Conservation (phyloP, 2,329 filamentous ascomycete genomes). For the Colletotrichum eleusines region DNA sequence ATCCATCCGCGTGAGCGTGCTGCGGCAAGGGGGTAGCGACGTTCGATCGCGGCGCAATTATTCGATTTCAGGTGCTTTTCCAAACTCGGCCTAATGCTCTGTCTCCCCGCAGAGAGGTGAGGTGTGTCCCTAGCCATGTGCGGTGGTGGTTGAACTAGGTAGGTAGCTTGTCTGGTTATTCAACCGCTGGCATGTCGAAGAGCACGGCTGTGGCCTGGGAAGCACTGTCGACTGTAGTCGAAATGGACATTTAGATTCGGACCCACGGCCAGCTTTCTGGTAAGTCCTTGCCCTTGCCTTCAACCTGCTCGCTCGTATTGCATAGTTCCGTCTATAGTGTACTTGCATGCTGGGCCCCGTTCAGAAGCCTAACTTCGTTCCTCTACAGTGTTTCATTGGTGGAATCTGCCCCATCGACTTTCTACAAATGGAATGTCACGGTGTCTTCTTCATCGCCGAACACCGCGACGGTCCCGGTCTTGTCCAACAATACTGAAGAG, state of each 20-base stretch:
- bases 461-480: background rate
- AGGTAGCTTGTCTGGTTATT: constrained; percentile 18
- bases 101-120: constrained; percentile 40
- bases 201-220: constrained; percentile 27
- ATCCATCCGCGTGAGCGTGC: constrained; percentile 35
- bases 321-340: background rate
- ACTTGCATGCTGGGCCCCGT: constrained; percentile 13
- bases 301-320: constrained; percentile 4
- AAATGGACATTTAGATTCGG: constrained; percentile 38
- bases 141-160: constrained; percentile 4
- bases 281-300: constrained; percentile 13
- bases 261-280: constrained; percentile 11
- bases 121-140: constrained; percentile 34
- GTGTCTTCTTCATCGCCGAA: background rate
- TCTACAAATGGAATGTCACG: background rate
- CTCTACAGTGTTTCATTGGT: background rate
- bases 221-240: constrained; percentile 7
- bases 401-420: background rate
- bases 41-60: constrained; percentile 42
- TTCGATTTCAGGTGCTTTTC: constrained; percentile 40
- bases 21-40: constrained; percentile 32
- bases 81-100: constrained; percentile 24
- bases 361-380: constrained; percentile 7
- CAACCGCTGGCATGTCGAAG: constrained; percentile 36
- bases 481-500: background rate